Evolutionary conservation across 352 stramenopile genomes (phyloP), one percentile per base, ranked within the genome.

Genomic region (Pythium brachiatum): DNA sequence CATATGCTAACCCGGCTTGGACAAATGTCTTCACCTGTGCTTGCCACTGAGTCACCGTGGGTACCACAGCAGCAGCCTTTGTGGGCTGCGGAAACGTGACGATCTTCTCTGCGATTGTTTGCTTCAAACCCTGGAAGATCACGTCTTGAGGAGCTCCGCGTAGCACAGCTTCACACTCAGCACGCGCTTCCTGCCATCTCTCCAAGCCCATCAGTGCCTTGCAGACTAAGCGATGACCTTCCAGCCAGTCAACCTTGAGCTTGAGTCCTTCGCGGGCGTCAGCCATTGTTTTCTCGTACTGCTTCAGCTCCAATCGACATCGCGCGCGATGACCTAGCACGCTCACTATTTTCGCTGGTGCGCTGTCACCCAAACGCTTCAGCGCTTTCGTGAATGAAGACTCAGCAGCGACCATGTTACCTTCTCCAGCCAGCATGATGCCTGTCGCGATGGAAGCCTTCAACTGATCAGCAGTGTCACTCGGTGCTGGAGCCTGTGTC

Each of bases 301-400:
- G 29, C 16, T 53, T 21, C 34, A 57, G 38, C n/a, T 26, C 23
- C 6, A 64, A 26, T 15, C 38, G 26, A 12, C 47, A 53, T 9
- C 58, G 48, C 6, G 48, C 48, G 21, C 58, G 58, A 46, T 64
- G 58, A 20, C 44, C 58, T 2, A 57, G 27, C 36, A 46, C 15
- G 29, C 32, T 25, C 47, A 46, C n/a, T 7, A 21, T 57, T 3
- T n/a, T 13, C 27, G 27, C 13, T 21, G 46, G 20, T 32, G 46
- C 7, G 21, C 46, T 20, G 27, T 21, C 2, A 36, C 23, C 46
- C 46, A 53, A 12, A 7, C 5, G 29, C 29, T 34, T 9, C 29
- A 34, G 18, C 12, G 38, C 38, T 15, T 46, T 18, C 3, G 38
- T 23, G 38, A 46, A 46, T 8, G 38, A 15, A 9, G 3, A 9